Conservation (phyloP, 495 filamentous ascomycete species). For the Talaromyces wortmannii region DNA sequence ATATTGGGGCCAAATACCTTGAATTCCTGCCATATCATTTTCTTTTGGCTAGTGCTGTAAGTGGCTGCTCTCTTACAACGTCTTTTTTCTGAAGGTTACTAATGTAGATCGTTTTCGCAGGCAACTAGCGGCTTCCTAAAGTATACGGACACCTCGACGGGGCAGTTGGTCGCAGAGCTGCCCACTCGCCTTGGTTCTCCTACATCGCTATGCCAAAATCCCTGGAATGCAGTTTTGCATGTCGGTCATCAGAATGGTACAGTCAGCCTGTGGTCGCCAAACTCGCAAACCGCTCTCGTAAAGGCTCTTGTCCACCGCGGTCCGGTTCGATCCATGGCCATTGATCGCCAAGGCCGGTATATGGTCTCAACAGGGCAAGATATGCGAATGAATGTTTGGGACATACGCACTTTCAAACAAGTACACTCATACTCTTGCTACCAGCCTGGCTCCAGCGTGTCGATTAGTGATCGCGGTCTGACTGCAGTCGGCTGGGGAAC, state of each 20-base stretch:
- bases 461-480: slow-evolving; percentile 82
- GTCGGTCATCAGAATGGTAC: slow-evolving; percentile 90
- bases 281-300: slow-evolving; percentile 75
- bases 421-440: slow-evolving; percentile 86
- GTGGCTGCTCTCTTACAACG: slow-evolving; percentile 13
- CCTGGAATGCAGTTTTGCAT: slow-evolving; percentile 84
- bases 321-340: slow-evolving; percentile 78
- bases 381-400: slow-evolving; percentile 89
- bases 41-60: slow-evolving; percentile 76
- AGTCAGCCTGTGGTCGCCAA: slow-evolving; percentile 95
- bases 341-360: slow-evolving; percentile 87
- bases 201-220: slow-evolving; percentile 79
- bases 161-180: slow-evolving; percentile 74
- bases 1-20: slow-evolving; percentile 88
- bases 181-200: slow-evolving; percentile 78
- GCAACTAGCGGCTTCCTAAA: slow-evolving; percentile 80
- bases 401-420: slow-evolving; percentile 88
- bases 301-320: slow-evolving; percentile 93
- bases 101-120: slow-evolving; percentile 25
- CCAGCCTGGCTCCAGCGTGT: slow-evolving; percentile 73
- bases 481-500: slow-evolving; percentile 92
- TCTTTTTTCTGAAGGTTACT: slow-evolving; percentile 8
- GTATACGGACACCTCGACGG: slow-evolving; percentile 93
- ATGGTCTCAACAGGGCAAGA: slow-evolving; percentile 95
- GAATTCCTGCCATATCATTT: slow-evolving; percentile 97